Conservation (phyloP, 2,329 filamentous ascomycete species). For the Xylaria sp. region DNA sequence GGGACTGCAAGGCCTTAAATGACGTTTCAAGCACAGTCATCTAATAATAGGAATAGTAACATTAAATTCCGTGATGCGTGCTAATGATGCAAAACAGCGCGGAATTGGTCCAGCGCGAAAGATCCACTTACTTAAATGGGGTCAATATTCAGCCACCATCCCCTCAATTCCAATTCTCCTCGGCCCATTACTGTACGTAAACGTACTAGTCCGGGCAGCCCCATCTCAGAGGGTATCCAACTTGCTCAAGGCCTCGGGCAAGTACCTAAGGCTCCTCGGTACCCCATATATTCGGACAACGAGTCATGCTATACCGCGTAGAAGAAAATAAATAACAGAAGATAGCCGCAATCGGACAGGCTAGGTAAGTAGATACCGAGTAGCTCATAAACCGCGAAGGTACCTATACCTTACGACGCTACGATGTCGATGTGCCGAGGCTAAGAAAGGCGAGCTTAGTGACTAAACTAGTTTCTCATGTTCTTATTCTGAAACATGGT, state of each 20-base stretch:
- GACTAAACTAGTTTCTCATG: neutral
- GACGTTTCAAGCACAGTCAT: neutral
- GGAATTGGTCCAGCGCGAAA: neutral
- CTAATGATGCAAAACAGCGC: neutral
- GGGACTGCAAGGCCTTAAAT: neutral
- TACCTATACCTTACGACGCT: too few species aligned
- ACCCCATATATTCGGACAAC: neutral
- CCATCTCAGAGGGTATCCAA: too few species aligned
- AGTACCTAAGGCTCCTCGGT: too few species aligned
- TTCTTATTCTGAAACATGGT: neutral
- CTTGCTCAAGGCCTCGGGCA: too few species aligned
- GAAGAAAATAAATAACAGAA: neutral
- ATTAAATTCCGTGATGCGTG: neutral
- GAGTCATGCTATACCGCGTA: neutral
- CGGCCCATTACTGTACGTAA: constrained; percentile 20
- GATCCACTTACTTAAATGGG: constrained; percentile 7
- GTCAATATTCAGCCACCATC: neutral
- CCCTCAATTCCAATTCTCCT: constrained; percentile 14
- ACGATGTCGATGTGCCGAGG: too few species aligned
- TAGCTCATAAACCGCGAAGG: too few species aligned
- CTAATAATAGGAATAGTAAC: constrained; percentile 1
- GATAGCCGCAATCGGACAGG: neutral
- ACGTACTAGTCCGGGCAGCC: neutral
- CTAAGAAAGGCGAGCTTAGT: neutral
- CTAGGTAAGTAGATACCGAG: neutral